Base-by-base conservation (phyloP, 2,329 filamentous ascomycete species). In the Elsinoe necatrix region DNA sequence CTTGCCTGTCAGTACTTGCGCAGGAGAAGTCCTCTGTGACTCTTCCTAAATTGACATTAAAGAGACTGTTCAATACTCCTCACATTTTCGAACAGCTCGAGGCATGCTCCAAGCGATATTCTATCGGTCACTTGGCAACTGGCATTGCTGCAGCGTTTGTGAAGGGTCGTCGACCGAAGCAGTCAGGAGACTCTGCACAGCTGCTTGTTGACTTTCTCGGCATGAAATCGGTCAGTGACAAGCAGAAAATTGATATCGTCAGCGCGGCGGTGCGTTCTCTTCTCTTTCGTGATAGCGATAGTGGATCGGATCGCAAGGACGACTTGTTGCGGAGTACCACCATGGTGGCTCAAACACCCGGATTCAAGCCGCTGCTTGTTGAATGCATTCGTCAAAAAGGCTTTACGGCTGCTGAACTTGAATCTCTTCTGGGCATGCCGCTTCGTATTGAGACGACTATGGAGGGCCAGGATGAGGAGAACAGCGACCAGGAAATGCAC, bases 1-100 rank as follows among this genome's bases (percentile, higher is more conserved):
- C 89, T 11, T 95, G 88, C 66, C 73, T 97, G 55, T 84, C 87
- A 3, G 83, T 95, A 18, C 75, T 97, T 41, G 86, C 89, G 1
- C 87, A 95, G 67, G 85, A 90, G 69, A 84, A 88, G 66, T 83
- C 83, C 2, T 80, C 83, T 3, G 80, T 83, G 59, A 80, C 81
- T 60, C 77, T 95, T 57, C 85, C 88, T 0, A 80, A 78, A 64
- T 81, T 81, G 59, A 83, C 92, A 3, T 79, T 85, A 27, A 89
- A 83, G 67, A 81, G 81, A 8, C 70, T 93, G 4, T 27, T 56
- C 54, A 57, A n/a, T 29, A 56, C 27, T 11, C 9, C 37, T 20
- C 51, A 55, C 11, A 14, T 55, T 8, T 29, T 31, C 25, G 48
- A 37, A n/a, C 12, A 45, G 31, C 57, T 42, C 20, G 52, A 39